phyloP scores from a whole-genome alignment of 805 yeast species.

The Teunomyces atbi region DNA sequence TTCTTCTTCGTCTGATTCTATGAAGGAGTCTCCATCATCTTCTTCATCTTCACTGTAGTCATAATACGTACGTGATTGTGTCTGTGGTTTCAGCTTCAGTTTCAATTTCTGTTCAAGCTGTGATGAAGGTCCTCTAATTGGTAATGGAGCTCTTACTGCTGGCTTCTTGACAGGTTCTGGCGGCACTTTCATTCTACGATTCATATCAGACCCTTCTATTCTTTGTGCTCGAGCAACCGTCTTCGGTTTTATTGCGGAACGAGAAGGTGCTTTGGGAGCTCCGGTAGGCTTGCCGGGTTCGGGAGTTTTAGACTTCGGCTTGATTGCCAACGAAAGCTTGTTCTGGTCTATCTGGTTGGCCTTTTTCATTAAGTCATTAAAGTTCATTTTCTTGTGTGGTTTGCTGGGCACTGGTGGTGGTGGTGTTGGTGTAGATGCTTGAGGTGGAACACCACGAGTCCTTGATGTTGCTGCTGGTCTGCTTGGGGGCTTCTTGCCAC shows the following conservation, averaged over 20 bases:
- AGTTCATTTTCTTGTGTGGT: conserved; percentile 49
- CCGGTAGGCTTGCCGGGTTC: conserved; percentile 9
- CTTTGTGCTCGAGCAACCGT: neutral
- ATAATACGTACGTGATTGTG: conserved; percentile 9
- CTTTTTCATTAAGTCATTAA: conserved; percentile 66
- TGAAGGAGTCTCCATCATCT: conserved; percentile 46
- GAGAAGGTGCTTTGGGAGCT: neutral
- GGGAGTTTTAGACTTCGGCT: conserved; percentile 39
- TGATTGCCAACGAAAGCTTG: conserved; percentile 35
- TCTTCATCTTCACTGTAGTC: conserved; percentile 33
- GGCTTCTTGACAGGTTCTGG: neutral
- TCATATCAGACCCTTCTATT: neutral
- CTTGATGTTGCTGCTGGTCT: conserved; percentile 4
- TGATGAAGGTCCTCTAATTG: conserved; percentile 58
- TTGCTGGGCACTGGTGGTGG: neutral
- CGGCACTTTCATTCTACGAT: neutral
- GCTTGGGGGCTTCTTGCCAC: no score
- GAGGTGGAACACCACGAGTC: neutral
- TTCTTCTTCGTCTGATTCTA: conserved; percentile 44
- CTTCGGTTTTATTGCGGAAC: neutral
- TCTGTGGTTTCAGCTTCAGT: conserved; percentile 21
- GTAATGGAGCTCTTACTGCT: conserved; percentile 27
- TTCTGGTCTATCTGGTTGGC: conserved; percentile 58
- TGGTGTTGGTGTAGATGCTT: neutral
- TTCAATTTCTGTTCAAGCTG: conserved; percentile 44